Evolutionary conservation across 2,329 filamentous ascomycete species (phyloP).

Genomic region (Neofusicoccum sp.): DNA sequence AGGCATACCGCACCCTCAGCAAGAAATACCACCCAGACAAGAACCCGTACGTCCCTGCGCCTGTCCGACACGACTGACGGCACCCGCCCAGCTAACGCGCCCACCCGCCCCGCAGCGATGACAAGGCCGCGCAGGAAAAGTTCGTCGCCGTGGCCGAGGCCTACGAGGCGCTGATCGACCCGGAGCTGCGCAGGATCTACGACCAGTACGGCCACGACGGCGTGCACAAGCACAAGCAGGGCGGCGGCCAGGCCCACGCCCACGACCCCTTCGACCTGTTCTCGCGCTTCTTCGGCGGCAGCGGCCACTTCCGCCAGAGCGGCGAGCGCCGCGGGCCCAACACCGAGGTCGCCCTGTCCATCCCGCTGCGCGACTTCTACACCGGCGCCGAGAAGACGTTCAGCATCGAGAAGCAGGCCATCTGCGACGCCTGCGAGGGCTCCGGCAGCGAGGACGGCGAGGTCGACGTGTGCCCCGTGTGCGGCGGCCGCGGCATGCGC

Average conservation of each 20-base stretch:
- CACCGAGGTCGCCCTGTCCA: slow-evolving; percentile 79
- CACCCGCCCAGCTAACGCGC: not conserved
- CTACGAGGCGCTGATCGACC: slow-evolving; percentile 85
- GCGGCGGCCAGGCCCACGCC: slow-evolving; percentile 60
- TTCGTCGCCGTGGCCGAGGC: slow-evolving; percentile 95
- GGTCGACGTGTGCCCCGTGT: slow-evolving; percentile 77
- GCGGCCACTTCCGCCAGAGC: slow-evolving; percentile 76
- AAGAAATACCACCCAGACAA: slow-evolving; percentile 98
- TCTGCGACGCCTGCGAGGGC: slow-evolving; percentile 90
- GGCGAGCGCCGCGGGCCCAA: slow-evolving; percentile 82
- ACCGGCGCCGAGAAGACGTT: slow-evolving; percentile 86
- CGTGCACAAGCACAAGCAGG: slow-evolving; percentile 77
- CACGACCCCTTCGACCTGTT: slow-evolving; percentile 97
- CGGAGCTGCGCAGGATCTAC: slow-evolving; percentile 84
- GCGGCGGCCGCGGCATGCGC: slow-evolving; percentile 78
- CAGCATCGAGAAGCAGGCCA: slow-evolving; percentile 88
- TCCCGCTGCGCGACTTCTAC: slow-evolving; percentile 90
- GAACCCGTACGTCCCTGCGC: slow-evolving; percentile 73
- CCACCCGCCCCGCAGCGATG: slow-evolving; percentile 57
- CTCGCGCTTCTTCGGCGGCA: slow-evolving; percentile 93
- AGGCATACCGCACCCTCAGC: slow-evolving; percentile 85
- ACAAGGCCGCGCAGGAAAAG: slow-evolving; percentile 79
- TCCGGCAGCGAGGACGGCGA: slow-evolving; percentile 80
- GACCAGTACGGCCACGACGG: slow-evolving; percentile 93
- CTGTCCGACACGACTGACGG: not conserved